Percentiles rank a stretch among this genome's conserved stretches.
These are phyloP conservation scores for Solanum lycopersicoides DNA, from an alignment of 257 asterid species.

Conservation along the genomic window DNA sequence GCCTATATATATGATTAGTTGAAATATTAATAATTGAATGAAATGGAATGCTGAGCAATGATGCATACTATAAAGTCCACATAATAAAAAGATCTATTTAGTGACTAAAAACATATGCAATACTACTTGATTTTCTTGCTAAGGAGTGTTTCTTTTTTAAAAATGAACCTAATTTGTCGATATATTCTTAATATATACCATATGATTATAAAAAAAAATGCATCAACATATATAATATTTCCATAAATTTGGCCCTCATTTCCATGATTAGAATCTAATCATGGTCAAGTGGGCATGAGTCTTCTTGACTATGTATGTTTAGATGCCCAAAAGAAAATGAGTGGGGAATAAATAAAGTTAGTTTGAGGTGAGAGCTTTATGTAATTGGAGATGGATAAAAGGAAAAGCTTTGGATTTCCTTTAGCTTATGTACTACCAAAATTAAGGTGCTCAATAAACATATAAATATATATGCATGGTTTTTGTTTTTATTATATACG, in stretches of 20 bases:
- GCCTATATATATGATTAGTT: no score
- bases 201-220: no score
- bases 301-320: slow-evolving; percentile 4
- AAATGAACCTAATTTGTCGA: background rate
- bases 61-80: background rate
- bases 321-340: background rate
- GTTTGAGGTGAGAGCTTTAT: background rate
- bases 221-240: background rate
- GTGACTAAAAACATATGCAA: background rate
- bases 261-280: background rate
- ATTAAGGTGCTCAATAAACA: background rate
- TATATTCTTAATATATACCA: background rate
- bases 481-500: no score
- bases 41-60: background rate
- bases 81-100: no score
- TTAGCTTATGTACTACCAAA: background rate
- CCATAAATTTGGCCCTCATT: background rate
- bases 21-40: background rate
- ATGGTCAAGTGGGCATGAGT: background rate
- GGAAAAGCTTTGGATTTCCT: slow-evolving; percentile 3
- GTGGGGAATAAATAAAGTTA: slow-evolving; percentile 5
- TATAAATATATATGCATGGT: no score
- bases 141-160: background rate
- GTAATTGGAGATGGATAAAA: background rate
- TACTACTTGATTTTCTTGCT: background rate